A percentile compares a stretch with the other conserved stretches of the same genome.
Conservation (phyloP, 371 early-diverging fungal species). For the Mortierella sp. region DNA sequence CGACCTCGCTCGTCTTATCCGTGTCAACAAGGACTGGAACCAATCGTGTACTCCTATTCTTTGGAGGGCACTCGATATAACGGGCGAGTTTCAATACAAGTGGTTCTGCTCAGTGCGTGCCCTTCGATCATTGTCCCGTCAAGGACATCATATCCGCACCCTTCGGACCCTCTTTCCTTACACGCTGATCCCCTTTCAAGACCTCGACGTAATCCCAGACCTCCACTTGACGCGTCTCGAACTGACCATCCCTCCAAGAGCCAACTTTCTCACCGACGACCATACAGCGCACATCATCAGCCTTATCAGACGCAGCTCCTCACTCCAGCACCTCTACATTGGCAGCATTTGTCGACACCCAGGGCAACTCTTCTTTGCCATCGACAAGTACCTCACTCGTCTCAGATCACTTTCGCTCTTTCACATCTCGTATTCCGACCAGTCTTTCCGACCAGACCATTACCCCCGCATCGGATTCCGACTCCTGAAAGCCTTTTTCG, state of each 20-base stretch:
- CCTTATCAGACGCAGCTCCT: not conserved
- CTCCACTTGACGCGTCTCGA: slow-evolving; percentile 1
- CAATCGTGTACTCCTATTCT: not conserved
- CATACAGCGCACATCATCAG: not conserved
- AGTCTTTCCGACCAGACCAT: not conserved
- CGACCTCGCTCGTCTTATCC: not conserved
- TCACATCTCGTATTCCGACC: not conserved
- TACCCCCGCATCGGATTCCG: slow-evolving; percentile 3
- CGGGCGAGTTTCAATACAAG: not conserved
- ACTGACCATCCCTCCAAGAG: not conserved
- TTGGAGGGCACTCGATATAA: not conserved
- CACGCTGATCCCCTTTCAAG: not conserved
- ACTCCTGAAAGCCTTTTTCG: not conserved
- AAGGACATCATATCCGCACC: not conserved
- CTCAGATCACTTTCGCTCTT: not conserved
- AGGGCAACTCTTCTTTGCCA: not conserved
- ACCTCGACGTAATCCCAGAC: not conserved
- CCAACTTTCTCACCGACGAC: not conserved
- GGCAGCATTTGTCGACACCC: not conserved
- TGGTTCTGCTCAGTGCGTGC: not conserved
- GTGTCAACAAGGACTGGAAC: slow-evolving; percentile 3
- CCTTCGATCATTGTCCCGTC: not conserved
- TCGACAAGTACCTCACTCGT: not conserved
- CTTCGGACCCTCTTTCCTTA: not conserved
- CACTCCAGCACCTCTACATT: slow-evolving; percentile 3